These are phyloP conservation scores for Colletotrichum liriopes DNA, from an alignment of 2,329 filamentous ascomycete genomes.

Conservation along the genomic window DNA sequence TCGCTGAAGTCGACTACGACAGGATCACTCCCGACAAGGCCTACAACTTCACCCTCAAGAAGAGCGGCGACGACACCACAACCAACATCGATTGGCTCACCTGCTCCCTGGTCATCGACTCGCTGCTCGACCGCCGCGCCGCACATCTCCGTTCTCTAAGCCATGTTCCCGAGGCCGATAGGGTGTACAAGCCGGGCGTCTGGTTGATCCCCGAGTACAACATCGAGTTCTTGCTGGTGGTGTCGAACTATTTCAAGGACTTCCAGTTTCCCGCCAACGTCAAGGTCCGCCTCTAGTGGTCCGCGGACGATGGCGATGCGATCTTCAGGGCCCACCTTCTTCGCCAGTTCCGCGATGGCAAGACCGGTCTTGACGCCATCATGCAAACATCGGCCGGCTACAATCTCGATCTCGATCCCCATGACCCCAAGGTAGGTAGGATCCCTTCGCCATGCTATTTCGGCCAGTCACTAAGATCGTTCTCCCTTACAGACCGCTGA, in stretches of 20 bases:
- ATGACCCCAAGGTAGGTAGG: not conserved
- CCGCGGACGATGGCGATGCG: not conserved
- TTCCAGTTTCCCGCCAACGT: not conserved
- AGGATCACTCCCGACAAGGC: too few relatives aligned
- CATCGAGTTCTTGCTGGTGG: too few relatives aligned
- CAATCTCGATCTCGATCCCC: not conserved
- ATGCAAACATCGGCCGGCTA: not conserved
- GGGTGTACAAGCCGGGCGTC: too few relatives aligned
- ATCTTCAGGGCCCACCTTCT: not conserved
- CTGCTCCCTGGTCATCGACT: not conserved
- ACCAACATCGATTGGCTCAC: too few relatives aligned
- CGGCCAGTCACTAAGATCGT: not conserved
- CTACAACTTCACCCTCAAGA: too few relatives aligned
- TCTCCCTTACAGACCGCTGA: not conserved
- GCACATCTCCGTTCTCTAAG: not conserved
- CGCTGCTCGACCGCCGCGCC: not conserved
- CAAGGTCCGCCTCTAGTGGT: not conserved
- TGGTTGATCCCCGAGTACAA: too few relatives aligned
- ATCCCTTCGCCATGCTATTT: not conserved
- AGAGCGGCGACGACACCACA: too few relatives aligned
- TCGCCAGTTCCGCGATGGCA: not conserved
- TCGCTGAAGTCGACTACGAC: too few relatives aligned
- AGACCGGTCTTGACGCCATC: not conserved
- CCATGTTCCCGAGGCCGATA: not conserved
- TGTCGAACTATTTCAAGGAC: not conserved